Evolutionary conservation across 352 stramenopile species (phyloP).

Genomic region (Pythium myriotylum): DNA sequence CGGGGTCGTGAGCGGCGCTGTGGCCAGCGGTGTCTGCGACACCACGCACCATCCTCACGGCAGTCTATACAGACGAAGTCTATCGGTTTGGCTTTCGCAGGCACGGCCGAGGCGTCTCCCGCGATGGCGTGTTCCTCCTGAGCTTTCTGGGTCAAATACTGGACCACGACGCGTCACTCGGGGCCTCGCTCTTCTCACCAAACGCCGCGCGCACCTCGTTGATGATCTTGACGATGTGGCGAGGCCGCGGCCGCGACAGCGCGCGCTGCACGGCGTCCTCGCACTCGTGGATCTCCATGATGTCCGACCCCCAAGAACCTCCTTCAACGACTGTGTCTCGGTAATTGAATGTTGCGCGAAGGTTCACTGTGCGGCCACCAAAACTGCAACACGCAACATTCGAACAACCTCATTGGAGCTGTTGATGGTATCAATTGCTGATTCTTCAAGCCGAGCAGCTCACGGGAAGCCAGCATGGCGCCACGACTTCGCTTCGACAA

Average conservation of each 20-base stretch:
- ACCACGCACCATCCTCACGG: conserved; percentile 51
- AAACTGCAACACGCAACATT: conserved; percentile 23
- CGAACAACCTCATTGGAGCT: conserved; percentile 21
- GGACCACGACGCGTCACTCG: too few relatives aligned
- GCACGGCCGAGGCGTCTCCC: background rate
- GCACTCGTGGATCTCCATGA: conserved; percentile 80
- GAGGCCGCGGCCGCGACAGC: conserved; percentile 68
- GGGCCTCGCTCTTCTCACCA: too few relatives aligned
- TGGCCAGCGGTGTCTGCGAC: background rate
- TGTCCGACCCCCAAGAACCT: conserved; percentile 5
- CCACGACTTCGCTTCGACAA: conserved; percentile 54
- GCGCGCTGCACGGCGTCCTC: conserved; percentile 78
- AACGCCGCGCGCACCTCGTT: conserved; percentile 44
- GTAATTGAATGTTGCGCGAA: conserved; percentile 22
- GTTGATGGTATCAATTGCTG: conserved; percentile 2
- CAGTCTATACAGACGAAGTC: conserved; percentile 84
- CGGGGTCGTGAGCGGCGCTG: conserved; percentile 1
- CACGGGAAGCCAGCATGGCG: background rate
- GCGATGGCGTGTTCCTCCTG: conserved; percentile 21
- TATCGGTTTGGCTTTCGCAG: conserved; percentile 28
- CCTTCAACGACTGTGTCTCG: too few relatives aligned
- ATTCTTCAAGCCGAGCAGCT: conserved; percentile 5
- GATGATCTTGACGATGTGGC: conserved; percentile 73
- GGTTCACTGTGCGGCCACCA: background rate
- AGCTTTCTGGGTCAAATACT: conserved; percentile 57